Conservation (phyloP, 2,329 filamentous ascomycete genomes). For the Epichloe coenophiala region DNA sequence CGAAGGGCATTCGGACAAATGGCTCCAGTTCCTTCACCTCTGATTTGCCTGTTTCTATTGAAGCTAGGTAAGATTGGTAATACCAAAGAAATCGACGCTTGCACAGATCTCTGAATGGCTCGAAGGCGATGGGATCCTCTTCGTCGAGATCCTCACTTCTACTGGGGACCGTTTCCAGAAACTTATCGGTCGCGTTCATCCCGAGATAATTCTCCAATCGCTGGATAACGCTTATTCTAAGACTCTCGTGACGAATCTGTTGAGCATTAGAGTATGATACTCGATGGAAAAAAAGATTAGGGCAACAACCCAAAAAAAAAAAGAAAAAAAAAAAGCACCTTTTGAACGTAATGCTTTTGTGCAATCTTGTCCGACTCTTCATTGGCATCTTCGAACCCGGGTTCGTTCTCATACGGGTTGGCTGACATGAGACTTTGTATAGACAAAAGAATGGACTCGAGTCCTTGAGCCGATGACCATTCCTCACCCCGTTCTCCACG, state of each 20-base stretch:
- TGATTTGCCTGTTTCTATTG: conserved; percentile 50
- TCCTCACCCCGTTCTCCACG: conserved; percentile 78
- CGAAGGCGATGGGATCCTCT: conserved; percentile 50
- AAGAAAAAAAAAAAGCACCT: conserved; percentile 37
- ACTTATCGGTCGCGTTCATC: conserved; percentile 36
- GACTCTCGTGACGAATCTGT: conserved; percentile 79
- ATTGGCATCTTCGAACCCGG: conserved; percentile 72
- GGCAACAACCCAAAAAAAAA: not conserved
- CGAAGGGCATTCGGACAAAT: conserved; percentile 83
- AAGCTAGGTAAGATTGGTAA: conserved; percentile 69
- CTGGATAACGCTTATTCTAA: conserved; percentile 76
- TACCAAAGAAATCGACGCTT: conserved; percentile 95
- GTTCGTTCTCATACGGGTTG: conserved; percentile 94
- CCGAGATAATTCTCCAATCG: conserved; percentile 68
- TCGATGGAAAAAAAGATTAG: not conserved
- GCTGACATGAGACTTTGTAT: conserved; percentile 92
- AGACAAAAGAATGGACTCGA: conserved; percentile 87
- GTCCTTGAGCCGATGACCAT: conserved; percentile 90
- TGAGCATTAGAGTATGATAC: not conserved
- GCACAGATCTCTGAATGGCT: conserved; percentile 80
- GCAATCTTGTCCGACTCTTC: conserved; percentile 55
- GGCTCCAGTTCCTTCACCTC: conserved; percentile 48
- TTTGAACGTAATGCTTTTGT: conserved; percentile 63
- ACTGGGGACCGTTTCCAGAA: conserved; percentile 4
- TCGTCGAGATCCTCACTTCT: conserved; percentile 32